These are phyloP conservation scores for Mercurialis annua DNA, from an alignment of 345 rosid genomes.

Conservation along the genomic window DNA sequence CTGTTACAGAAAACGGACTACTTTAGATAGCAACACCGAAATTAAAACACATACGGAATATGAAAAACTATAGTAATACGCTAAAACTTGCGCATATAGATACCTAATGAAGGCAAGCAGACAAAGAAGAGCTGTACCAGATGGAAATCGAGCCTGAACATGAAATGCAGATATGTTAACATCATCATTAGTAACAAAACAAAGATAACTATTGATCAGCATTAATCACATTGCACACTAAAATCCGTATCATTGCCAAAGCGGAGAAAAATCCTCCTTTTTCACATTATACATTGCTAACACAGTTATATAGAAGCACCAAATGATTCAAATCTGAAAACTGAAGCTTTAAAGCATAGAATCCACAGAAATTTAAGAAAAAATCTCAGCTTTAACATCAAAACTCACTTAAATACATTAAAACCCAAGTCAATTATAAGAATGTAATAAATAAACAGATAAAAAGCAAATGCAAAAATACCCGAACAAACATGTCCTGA, in stretches of 20 bases:
- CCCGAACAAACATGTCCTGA: not conserved
- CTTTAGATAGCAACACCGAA: constrained; percentile 29
- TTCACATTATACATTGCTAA: not conserved
- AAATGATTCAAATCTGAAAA: not conserved
- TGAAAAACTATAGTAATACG: constrained; percentile 8
- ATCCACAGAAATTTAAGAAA: not conserved
- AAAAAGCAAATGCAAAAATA: too few species aligned
- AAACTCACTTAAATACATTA: too few species aligned
- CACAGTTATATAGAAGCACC: not conserved
- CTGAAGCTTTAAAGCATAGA: not conserved
- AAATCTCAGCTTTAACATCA: too few species aligned
- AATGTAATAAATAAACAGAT: too few species aligned
- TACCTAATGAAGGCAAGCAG: constrained; percentile 94
- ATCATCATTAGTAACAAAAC: constrained; percentile 1
- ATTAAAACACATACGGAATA: constrained; percentile 8
- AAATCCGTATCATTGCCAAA: not conserved
- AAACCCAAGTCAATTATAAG: too few species aligned
- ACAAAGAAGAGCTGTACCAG: constrained; percentile 89
- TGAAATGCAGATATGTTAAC: constrained; percentile 25
- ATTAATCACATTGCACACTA: not conserved
- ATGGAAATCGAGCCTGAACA: constrained; percentile 85
- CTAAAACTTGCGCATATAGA: constrained; percentile 18
- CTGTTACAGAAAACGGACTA: constrained; percentile 36
- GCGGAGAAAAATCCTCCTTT: not conserved
- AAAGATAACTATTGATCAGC: not conserved